Conservation (phyloP, 306 rosid genomes). For the barrel medic (Medicago truncatula) region MtrunA17r5.0-ANR NC_053044.1:35831001-35831500, state of each 20-base stretch:
- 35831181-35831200: background rate
- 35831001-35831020: conserved; percentile 39
- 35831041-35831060: conserved; percentile 38
- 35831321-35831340: conserved; percentile 13
- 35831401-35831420: background rate
- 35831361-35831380: background rate
- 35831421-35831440: conserved; percentile 41
- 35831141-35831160: background rate
- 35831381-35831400: background rate
- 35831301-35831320: conserved; percentile 53
- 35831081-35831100: conserved; percentile 50
- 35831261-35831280: conserved; percentile 65
- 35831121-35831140: conserved; percentile 20
- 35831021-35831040: conserved; percentile 21
- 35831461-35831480: conserved; percentile 61
- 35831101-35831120: conserved; percentile 52
- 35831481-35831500: conserved; percentile 62
- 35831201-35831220: conserved; percentile 1
- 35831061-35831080: conserved; percentile 53
- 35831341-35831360: background rate
- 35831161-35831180: background rate
- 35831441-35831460: conserved; percentile 60
- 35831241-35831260: conserved; percentile 55
- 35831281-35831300: conserved; percentile 50
- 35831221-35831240: conserved; percentile 71